Conservation (phyloP, 228 moss, liverwort and hornwort genomes). For the Sphagnum magellanicum region DNA sequence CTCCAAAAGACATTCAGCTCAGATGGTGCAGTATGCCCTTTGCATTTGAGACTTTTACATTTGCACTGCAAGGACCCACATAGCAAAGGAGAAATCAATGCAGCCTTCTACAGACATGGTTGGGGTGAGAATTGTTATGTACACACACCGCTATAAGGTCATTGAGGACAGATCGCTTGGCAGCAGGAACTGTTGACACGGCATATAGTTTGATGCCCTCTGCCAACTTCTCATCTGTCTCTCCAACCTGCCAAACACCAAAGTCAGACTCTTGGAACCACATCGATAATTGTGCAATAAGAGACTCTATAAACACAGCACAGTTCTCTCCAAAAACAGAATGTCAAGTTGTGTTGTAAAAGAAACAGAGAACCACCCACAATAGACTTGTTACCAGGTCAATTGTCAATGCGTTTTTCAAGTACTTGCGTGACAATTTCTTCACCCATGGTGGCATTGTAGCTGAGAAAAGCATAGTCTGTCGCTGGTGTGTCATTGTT, state of each 20-base stretch:
- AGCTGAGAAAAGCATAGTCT: slow-evolving; percentile 78
- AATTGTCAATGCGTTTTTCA: slow-evolving; percentile 57
- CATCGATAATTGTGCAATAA: no score
- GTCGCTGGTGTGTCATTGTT: slow-evolving; percentile 48
- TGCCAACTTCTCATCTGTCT: slow-evolving; percentile 80
- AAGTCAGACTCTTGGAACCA: no score
- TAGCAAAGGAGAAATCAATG: no score
- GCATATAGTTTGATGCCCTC: slow-evolving; percentile 64
- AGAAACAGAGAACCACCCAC: no score
- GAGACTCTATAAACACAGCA: no score
- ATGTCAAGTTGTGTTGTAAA: no score
- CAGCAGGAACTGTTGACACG: slow-evolving; percentile 33
- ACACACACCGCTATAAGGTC: slow-evolving; percentile 56
- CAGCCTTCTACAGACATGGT: no score
- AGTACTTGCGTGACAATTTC: slow-evolving; percentile 51
- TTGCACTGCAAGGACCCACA: no score
- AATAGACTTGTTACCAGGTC: slow-evolving; percentile 38
- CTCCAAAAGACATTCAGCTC: no score
- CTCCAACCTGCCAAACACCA: slow-evolving; percentile 44
- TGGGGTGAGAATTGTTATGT: neutral
- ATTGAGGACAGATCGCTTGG: slow-evolving; percentile 56
- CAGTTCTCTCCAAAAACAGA: no score
- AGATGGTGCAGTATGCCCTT: no score
- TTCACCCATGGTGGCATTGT: slow-evolving; percentile 88
- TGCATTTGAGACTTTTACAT: no score